phyloP scores from a whole-genome alignment of 768 basidiomycete genomes.

The Strobilomyces dryophilus region DNA sequence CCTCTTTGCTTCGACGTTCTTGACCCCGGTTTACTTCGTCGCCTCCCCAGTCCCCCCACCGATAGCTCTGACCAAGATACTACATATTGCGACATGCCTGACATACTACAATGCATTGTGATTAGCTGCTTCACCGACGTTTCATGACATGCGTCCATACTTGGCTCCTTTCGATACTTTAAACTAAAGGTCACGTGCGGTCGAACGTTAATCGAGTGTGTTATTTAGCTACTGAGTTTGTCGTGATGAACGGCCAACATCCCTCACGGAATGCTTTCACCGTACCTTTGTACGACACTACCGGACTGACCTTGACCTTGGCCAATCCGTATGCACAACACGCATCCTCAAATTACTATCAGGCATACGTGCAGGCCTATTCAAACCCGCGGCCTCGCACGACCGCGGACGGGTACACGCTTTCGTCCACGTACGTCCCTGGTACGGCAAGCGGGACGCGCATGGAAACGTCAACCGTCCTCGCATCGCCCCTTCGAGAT shows the following conservation, averaged over 20 bases:
- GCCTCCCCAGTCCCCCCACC: constrained; percentile 13
- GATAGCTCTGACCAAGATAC: constrained; percentile 24
- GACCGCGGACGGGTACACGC: constrained; percentile 34
- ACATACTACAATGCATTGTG: constrained; percentile 34
- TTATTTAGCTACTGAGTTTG: background rate
- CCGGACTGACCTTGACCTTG: constrained; percentile 22
- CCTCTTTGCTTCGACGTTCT: constrained; percentile 25
- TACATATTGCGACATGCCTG: constrained; percentile 26
- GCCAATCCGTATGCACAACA: constrained; percentile 28
- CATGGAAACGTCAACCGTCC: background rate
- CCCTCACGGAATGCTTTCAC: constrained; percentile 6
- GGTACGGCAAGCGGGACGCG: constrained; percentile 1
- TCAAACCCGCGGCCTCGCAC: constrained; percentile 17
- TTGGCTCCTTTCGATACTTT: constrained; percentile 5
- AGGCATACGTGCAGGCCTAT: constrained; percentile 44
- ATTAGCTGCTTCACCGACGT: constrained; percentile 21
- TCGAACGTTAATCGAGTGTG: background rate
- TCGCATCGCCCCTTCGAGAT: background rate
- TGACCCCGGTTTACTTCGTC: constrained; percentile 23
- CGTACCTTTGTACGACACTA: constrained; percentile 20
- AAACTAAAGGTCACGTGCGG: constrained; percentile 19
- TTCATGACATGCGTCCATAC: constrained; percentile 23
- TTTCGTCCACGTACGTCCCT: constrained; percentile 37
- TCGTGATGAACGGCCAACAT: constrained; percentile 13
- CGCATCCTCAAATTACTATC: constrained; percentile 49